phyloP scores from a whole-genome alignment of 2,329 filamentous ascomycete genomes.

The Rhytidhysteron rufulum region DNA sequence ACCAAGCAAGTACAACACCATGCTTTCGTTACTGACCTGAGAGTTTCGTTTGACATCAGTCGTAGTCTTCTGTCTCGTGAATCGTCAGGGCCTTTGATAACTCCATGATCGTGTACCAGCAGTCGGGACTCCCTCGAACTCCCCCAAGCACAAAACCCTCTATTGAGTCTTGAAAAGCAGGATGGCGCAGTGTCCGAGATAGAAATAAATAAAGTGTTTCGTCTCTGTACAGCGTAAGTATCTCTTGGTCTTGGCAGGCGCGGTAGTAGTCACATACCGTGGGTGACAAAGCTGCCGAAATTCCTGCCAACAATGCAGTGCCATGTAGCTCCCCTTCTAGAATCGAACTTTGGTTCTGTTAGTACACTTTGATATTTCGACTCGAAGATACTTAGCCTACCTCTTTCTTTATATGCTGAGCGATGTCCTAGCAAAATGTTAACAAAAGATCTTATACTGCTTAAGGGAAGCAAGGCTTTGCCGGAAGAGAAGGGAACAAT shows the following conservation, averaged over 20 bases:
- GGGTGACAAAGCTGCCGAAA: conserved; percentile 98
- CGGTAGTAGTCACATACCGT: conserved; percentile 58
- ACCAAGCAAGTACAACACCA: too few species aligned
- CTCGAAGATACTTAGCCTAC: conserved; percentile 43
- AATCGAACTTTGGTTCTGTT: conserved; percentile 69
- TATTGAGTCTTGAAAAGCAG: conserved; percentile 98
- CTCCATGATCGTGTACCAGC: conserved; percentile 3
- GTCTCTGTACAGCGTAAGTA: conserved; percentile 63
- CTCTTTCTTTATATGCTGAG: conserved; percentile 91
- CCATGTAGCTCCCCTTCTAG: conserved; percentile 96
- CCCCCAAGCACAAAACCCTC: conserved; percentile 1
- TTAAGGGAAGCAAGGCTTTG: neutral
- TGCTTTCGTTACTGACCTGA: neutral
- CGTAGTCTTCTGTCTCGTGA: conserved; percentile 3
- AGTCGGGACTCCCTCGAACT: conserved; percentile 8
- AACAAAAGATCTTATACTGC: conserved; percentile 2
- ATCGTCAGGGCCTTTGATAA: conserved; percentile 5
- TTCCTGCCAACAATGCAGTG: conserved; percentile 98
- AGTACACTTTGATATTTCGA: conserved; percentile 8
- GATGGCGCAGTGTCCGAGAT: conserved; percentile 96
- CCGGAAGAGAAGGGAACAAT: neutral
- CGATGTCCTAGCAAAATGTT: conserved; percentile 67
- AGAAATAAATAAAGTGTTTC: conserved; percentile 99
- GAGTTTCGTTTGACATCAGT: neutral
- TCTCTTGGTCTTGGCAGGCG: conserved; percentile 5